Conservation (phyloP, 345 rosid genomes). For the Conringia planisiliqua region DNA sequence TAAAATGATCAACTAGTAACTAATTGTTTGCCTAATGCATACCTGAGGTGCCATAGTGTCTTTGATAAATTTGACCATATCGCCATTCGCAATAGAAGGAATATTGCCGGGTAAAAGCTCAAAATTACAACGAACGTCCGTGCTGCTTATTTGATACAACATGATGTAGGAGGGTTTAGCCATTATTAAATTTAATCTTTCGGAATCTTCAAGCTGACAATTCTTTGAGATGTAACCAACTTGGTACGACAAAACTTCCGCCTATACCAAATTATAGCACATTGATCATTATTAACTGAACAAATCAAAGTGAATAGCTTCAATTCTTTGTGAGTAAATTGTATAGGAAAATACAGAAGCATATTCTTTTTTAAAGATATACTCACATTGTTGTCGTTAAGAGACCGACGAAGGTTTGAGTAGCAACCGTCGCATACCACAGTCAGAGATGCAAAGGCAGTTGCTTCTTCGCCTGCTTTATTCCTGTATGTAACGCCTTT, state of each 20-base stretch:
- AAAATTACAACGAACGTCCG: conserved; percentile 46
- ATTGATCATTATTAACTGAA: not conserved
- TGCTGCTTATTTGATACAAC: conserved; percentile 48
- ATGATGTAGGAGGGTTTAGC: conserved; percentile 41
- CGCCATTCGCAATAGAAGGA: conserved; percentile 47
- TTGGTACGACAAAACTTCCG: conserved; percentile 37
- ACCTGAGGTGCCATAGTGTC: conserved; percentile 43
- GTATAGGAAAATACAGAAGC: not conserved
- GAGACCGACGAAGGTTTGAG: conserved; percentile 47
- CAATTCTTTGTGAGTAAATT: not conserved
- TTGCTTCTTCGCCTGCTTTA: conserved; percentile 30
- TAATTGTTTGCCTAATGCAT: not conserved
- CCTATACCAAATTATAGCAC: conserved; percentile 21
- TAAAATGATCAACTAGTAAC: not conserved
- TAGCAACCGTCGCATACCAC: conserved; percentile 59
- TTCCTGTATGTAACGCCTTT: conserved; percentile 49
- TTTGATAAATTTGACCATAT: conserved; percentile 36
- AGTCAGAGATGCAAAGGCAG: conserved; percentile 47
- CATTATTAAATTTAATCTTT: conserved; percentile 41
- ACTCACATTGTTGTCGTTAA: conserved; percentile 41
- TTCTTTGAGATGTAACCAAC: conserved; percentile 48
- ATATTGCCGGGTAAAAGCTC: conserved; percentile 43
- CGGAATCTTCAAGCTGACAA: conserved; percentile 38
- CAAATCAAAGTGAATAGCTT: not conserved
- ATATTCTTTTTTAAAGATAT: not conserved